phyloP scores from a whole-genome alignment of 768 basidiomycete species.

The Lyophyllum atratum region DNA sequence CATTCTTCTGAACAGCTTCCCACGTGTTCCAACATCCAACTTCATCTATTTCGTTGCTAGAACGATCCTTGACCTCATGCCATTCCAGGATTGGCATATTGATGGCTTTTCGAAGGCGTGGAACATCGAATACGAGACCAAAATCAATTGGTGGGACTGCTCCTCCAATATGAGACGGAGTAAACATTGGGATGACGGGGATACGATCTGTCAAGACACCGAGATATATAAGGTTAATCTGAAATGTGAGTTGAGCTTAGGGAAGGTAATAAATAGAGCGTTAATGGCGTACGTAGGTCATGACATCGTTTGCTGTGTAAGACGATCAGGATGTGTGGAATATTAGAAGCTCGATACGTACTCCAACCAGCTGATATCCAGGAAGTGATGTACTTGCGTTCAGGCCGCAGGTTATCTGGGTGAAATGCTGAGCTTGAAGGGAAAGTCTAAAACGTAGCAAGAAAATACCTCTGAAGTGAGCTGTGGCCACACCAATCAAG shows the following conservation, averaged over 20 bases:
- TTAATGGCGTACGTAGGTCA: conserved; percentile 54
- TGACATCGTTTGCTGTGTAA: conserved; percentile 69
- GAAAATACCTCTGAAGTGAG: conserved; percentile 53
- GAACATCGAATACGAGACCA: conserved; percentile 62
- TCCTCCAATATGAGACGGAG: conserved; percentile 55
- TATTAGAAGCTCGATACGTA: conserved; percentile 31
- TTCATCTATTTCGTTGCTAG: conserved; percentile 42
- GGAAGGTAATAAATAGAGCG: neutral
- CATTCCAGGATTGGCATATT: conserved; percentile 59
- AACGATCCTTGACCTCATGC: conserved; percentile 58
- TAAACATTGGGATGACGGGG: conserved; percentile 60
- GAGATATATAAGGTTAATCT: conserved; percentile 63
- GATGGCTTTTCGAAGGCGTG: conserved; percentile 45
- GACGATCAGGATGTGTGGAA: conserved; percentile 6
- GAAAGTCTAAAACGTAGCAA: neutral
- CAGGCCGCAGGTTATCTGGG: conserved; percentile 62
- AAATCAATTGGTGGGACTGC: conserved; percentile 54
- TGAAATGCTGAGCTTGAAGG: neutral
- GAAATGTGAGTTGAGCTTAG: neutral
- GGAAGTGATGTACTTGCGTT: conserved; percentile 68
- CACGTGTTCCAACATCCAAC: conserved; percentile 60
- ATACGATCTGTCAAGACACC: conserved; percentile 58
- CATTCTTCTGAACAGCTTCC: conserved; percentile 45
- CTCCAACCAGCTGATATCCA: conserved; percentile 83
- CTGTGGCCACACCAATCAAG: conserved; percentile 52